phyloP scores from a whole-genome alignment of 2,329 filamentous ascomycete species.

The Colletotrichum tamarilloi region DNA sequence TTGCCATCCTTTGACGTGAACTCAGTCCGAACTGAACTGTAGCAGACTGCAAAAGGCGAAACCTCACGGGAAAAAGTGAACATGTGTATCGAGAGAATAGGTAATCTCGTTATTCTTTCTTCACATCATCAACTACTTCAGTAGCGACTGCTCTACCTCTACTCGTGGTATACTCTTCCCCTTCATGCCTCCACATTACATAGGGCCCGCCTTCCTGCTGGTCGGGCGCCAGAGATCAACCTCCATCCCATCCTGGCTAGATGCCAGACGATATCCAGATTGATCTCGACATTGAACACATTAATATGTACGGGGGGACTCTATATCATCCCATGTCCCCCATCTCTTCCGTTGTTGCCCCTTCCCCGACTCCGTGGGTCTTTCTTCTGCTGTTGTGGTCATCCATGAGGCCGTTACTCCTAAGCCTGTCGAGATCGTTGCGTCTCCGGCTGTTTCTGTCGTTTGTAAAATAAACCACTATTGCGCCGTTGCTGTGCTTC shows the following conservation, averaged over 20 bases:
- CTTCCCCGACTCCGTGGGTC: slow-evolving; percentile 25
- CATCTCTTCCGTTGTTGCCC: slow-evolving; percentile 8
- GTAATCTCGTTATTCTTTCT: slow-evolving; percentile 23
- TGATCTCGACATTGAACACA: slow-evolving; percentile 31
- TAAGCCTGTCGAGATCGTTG: slow-evolving; percentile 19
- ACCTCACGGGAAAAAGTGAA: not conserved
- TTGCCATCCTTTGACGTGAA: not conserved
- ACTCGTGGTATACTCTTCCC: slow-evolving; percentile 30
- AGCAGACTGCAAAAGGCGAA: not conserved
- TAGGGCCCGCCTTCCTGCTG: slow-evolving; percentile 25
- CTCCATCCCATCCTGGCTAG: not conserved
- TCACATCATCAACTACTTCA: slow-evolving; percentile 34
- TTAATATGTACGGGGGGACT: slow-evolving; percentile 31
- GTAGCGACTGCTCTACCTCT: slow-evolving; percentile 39
- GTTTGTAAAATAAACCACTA: slow-evolving; percentile 28
- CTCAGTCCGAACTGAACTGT: not conserved
- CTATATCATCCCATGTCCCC: slow-evolving; percentile 30
- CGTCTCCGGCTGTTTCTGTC: slow-evolving; percentile 25
- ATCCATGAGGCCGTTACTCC: slow-evolving; percentile 31
- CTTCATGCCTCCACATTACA: slow-evolving; percentile 29
- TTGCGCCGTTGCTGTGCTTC: slow-evolving; percentile 39
- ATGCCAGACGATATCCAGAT: not conserved
- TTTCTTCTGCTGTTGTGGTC: slow-evolving; percentile 19
- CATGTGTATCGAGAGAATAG: not conserved
- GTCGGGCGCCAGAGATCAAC: not conserved